Conservation (phyloP, 2,329 filamentous ascomycete species). For the Apiospora kogelbergensis region DNA sequence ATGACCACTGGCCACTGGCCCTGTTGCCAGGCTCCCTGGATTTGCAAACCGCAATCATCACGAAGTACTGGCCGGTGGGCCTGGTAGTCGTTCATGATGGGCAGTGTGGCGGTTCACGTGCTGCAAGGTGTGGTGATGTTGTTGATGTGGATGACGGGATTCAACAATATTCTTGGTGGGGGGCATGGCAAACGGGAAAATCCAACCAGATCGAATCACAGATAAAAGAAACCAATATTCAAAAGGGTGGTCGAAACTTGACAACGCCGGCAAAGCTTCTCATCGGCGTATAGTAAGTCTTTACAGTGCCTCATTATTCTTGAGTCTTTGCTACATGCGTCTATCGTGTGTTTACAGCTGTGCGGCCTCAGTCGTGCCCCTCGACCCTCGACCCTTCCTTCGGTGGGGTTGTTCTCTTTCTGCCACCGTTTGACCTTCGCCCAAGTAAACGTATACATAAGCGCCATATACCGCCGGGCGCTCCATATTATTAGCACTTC, state of each 20-base stretch:
- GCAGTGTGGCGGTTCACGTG: background rate
- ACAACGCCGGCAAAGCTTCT: background rate
- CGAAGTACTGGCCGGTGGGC: slow-evolving; percentile 17
- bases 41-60: slow-evolving; percentile 35
- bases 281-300: background rate
- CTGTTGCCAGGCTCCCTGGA: slow-evolving; percentile 55
- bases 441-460: background rate
- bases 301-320: background rate
- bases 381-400: too few species aligned
- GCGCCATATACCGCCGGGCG: background rate
- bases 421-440: background rate
- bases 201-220: background rate
- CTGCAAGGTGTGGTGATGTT: background rate
- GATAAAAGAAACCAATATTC: background rate
- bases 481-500: slow-evolving; percentile 10
- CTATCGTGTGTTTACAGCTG: background rate
- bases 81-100: slow-evolving; percentile 17
- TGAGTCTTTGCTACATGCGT: background rate
- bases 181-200: slow-evolving; percentile 19
- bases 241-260: background rate
- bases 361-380: background rate
- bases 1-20: slow-evolving; percentile 53
- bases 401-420: slow-evolving; percentile 3
- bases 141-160: background rate
- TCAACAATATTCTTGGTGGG: slow-evolving; percentile 13